Evolutionary conservation across 257 asterid genomes (phyloP).

Genomic region (Ocimum tenuiflorum): DNA sequence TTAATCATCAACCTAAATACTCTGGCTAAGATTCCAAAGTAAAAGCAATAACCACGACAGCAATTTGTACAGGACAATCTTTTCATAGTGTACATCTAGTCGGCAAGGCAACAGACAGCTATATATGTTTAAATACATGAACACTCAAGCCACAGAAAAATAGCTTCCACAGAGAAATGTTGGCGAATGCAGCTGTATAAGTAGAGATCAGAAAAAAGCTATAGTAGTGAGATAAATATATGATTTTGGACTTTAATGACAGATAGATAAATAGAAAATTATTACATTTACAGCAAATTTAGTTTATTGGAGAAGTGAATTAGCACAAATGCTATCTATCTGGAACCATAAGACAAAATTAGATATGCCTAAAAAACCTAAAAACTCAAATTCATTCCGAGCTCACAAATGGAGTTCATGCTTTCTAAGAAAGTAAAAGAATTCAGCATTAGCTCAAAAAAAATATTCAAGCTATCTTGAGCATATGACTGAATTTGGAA

Average conservation of each 20-base stretch:
- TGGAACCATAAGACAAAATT: not conserved
- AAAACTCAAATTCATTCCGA: not conserved
- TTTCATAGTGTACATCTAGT: not conserved
- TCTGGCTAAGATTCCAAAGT: not conserved
- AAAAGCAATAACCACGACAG: not conserved
- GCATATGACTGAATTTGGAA: too few species aligned
- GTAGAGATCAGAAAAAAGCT: not conserved
- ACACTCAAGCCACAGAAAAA: not conserved
- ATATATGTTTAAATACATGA: not conserved
- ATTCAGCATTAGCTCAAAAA: not conserved
- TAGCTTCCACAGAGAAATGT: not conserved
- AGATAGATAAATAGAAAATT: too few species aligned
- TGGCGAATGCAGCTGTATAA: not conserved
- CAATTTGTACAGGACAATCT: not conserved
- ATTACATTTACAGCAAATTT: too few species aligned
- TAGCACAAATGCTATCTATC: too few species aligned
- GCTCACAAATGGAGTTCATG: not conserved
- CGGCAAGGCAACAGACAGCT: not conserved
- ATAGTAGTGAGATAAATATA: too few species aligned
- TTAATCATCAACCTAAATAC: conserved; percentile 5
- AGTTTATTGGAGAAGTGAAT: too few species aligned
- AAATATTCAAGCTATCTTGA: not conserved
- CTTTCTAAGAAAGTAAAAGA: not conserved
- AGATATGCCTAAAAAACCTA: not conserved
- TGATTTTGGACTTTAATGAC: too few species aligned